Percentiles rank a stretch among this genome's conserved stretches.
Conservation (phyloP, 2,329 filamentous ascomycete genomes). For the Diaporthe amygdali region DNA sequence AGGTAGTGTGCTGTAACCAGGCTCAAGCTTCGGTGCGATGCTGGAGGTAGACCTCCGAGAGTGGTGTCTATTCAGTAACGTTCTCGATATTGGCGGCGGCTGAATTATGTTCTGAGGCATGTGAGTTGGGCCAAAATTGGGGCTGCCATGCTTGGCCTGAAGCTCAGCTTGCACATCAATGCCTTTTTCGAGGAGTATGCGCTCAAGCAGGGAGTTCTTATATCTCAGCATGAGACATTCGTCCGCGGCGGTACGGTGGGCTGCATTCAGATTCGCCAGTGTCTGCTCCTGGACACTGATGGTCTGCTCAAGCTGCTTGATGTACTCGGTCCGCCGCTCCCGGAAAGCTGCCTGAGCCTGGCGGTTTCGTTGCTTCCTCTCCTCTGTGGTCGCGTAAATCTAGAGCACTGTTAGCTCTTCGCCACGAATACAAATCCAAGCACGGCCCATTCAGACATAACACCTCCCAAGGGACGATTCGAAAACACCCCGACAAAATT, state of each 20-base stretch:
- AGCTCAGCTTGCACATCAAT: conserved; percentile 98
- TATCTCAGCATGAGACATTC: conserved; percentile 98
- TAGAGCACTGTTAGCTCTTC: conserved; percentile 40
- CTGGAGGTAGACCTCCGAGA: conserved; percentile 73
- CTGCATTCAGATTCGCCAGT: conserved; percentile 89
- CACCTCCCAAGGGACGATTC: neutral
- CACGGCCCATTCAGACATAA: neutral
- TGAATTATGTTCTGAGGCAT: conserved; percentile 73
- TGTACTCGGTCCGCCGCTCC: conserved; percentile 96
- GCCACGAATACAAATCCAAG: neutral
- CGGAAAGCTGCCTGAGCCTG: conserved; percentile 98
- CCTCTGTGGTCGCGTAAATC: conserved; percentile 99
- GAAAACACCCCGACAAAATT: no score
- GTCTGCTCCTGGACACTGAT: conserved; percentile 97
- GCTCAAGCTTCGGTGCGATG: conserved; percentile 76
- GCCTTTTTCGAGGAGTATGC: conserved; percentile 95
- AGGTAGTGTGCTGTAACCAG: conserved; percentile 52
- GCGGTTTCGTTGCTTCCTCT: conserved; percentile 95
- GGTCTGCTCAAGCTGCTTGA: conserved; percentile 97
- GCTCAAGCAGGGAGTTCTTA: conserved; percentile 95
- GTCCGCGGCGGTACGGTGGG: conserved; percentile 91
- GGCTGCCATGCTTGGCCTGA: conserved; percentile 88
- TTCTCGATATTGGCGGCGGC: conserved; percentile 78
- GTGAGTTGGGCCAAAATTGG: conserved; percentile 74
- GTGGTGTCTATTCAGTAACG: conserved; percentile 81